phyloP scores from a whole-genome alignment of 306 rosid species.

The Trifolium subterraneum region DNA sequence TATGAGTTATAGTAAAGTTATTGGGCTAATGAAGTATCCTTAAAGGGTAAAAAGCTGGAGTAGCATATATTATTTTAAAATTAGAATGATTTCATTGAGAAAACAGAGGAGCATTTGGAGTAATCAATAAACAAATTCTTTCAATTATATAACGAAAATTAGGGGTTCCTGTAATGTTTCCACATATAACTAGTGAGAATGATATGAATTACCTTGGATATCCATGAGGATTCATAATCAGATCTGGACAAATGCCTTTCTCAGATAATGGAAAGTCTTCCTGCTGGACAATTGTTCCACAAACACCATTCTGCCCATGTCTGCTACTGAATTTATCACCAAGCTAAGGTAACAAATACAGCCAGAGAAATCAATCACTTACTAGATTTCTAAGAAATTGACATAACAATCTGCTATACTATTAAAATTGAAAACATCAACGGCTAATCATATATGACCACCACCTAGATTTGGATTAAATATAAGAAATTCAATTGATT shows the following conservation, averaged over 20 bases:
- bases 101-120: slow-evolving; percentile 13
- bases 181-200: slow-evolving; percentile 28
- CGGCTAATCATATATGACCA: no score
- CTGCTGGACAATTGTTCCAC: slow-evolving; percentile 91
- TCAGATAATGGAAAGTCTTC: slow-evolving; percentile 98
- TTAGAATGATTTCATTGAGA: slow-evolving; percentile 10
- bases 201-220: slow-evolving; percentile 73
- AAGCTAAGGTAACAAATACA: slow-evolving; percentile 50
- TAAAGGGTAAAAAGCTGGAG: neutral
- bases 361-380: slow-evolving; percentile 36
- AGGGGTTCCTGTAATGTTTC: neutral
- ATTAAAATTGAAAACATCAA: no score
- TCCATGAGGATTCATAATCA: slow-evolving; percentile 98
- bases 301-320: slow-evolving; percentile 99
- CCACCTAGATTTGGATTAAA: no score
- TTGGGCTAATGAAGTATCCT: slow-evolving; percentile 4
- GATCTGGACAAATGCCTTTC: slow-evolving; percentile 96
- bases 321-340: no score
- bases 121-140: neutral
- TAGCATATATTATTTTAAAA: slow-evolving; percentile 1
- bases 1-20: no score
- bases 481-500: no score
- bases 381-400: no score
- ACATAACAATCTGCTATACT: no score
- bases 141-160: neutral